These are phyloP conservation scores for Aspergillus bombycis DNA, from an alignment of 2,329 filamentous ascomycete species.

Conservation along the genomic window DNA sequence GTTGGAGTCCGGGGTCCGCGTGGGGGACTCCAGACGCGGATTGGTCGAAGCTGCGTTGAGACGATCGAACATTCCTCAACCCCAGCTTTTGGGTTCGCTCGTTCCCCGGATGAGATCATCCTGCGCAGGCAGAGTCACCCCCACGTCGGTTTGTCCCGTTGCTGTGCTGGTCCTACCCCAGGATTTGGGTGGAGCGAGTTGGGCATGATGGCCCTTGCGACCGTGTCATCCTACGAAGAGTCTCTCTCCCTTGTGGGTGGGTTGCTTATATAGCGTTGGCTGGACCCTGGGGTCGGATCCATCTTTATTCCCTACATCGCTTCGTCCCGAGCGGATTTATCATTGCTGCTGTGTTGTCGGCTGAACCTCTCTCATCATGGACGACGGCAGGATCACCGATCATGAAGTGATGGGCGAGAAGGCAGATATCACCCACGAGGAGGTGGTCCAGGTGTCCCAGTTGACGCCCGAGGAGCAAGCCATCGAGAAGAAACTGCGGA, in stretches of 20 bases:
- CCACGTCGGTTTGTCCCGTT: background rate
- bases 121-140: background rate
- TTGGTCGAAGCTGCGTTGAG: background rate
- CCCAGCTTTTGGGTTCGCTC: background rate
- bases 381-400: constrained; percentile 14
- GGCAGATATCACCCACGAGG: constrained; percentile 24
- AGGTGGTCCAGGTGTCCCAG: constrained; percentile 39
- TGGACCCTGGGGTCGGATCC: background rate
- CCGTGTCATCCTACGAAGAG: background rate
- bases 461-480: constrained; percentile 37
- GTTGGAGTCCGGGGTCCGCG: background rate
- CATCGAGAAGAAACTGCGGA: constrained; percentile 42
- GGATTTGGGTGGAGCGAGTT: background rate
- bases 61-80: background rate
- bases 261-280: background rate
- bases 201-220: background rate
- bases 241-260: too few relatives aligned
- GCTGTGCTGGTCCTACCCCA: background rate
- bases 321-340: background rate
- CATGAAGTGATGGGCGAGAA: constrained; percentile 22
- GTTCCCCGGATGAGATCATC: background rate
- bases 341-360: background rate
- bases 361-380: constrained; percentile 1
- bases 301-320: background rate
- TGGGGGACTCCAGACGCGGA: background rate